Base-by-base conservation (phyloP, 768 basidiomycete genomes). In the Russula emetica region DNA sequence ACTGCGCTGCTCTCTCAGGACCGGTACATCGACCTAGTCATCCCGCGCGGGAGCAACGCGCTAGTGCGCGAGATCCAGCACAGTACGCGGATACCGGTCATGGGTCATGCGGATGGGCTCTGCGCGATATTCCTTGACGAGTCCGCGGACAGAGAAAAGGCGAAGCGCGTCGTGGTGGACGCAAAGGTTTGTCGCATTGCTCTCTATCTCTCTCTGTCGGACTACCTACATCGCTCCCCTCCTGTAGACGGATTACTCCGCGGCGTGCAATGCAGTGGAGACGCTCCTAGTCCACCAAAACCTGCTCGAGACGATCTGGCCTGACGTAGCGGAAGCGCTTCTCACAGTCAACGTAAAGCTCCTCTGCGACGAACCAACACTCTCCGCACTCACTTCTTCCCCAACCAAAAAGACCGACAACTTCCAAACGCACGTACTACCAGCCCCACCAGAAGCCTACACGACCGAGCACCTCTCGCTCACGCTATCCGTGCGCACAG, bases 41-140 rank as follows among this genome's bases (percentile, higher is more conserved):
- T 98, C 72, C 97, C 97, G 1, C 80, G 97, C 59, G 97, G 97
- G 7, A 94, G 95, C 71, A 96, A 96, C 69, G 83, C 82, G 66
- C 85, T 99, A 14, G 97, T 98, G 30, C 81, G 78, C 69, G 89
- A 79, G 73, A 97, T 99, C 63, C 93, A 98, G 73, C 88, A 90
- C 62, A 84, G 79, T 67, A 97, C 96, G 0, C 81, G 89, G 63
- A 98, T 99, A 64, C 89, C 97, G 2, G 97, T 99, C 50, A 98
- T 99, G 94, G 97, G 97, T 1, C 97, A 99, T 71, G 95, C 97
- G 8, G 97, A 99, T 74, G 97, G 97, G 1, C 77, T 98, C 10
- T 99, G 97, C 74, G 83, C 86, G 22, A 85, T 97, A 6, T 98
- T 87, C 73, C 76, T 99, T 6, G 96, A 99, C 74, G 86, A 90